phyloP scores from a whole-genome alignment of 1,139 yeast species.

The Debaryomyces robertsiae region DNA sequence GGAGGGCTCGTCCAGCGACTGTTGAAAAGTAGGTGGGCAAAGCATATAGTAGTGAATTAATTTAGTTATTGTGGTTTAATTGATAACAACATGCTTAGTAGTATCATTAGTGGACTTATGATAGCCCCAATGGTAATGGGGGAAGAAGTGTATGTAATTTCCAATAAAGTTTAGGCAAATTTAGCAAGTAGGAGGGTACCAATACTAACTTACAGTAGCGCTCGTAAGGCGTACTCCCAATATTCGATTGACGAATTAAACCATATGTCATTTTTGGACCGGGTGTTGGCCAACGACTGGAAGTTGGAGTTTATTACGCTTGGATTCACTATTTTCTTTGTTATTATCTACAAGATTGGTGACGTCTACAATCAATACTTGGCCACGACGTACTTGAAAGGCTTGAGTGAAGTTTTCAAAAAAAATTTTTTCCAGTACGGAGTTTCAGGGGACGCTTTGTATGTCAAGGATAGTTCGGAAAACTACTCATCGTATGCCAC shows the following conservation, averaged over 20 bases:
- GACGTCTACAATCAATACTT: slow-evolving; percentile 55
- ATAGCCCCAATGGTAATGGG: slow-evolving; percentile 11
- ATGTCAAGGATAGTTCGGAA: slow-evolving; percentile 70
- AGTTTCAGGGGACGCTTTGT: slow-evolving; percentile 49
- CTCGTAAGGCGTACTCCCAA: slow-evolving; percentile 28
- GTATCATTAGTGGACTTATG: slow-evolving; percentile 5
- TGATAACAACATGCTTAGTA: slow-evolving; percentile 4
- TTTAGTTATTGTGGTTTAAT: slow-evolving; percentile 3
- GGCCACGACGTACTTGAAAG: slow-evolving; percentile 54
- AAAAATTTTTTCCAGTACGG: slow-evolving; percentile 84
- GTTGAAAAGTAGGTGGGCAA: not conserved
- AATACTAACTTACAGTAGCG: slow-evolving; percentile 10
- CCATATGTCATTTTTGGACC: slow-evolving; percentile 50
- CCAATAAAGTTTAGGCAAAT: no score
- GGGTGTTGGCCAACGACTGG: slow-evolving; percentile 69
- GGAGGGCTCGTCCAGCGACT: not conserved
- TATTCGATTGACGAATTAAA: slow-evolving; percentile 55
- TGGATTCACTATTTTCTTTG: slow-evolving; percentile 49
- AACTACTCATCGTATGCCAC: slow-evolving; percentile 80
- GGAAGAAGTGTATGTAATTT: slow-evolving; percentile 13
- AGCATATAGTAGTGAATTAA: not conserved
- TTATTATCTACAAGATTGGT: slow-evolving; percentile 57
- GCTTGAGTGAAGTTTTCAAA: slow-evolving; percentile 48
- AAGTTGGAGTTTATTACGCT: slow-evolving; percentile 64
- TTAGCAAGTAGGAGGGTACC: no score